Conservation (phyloP, 495 filamentous ascomycete genomes). For the Peziza echinospora region DNA sequence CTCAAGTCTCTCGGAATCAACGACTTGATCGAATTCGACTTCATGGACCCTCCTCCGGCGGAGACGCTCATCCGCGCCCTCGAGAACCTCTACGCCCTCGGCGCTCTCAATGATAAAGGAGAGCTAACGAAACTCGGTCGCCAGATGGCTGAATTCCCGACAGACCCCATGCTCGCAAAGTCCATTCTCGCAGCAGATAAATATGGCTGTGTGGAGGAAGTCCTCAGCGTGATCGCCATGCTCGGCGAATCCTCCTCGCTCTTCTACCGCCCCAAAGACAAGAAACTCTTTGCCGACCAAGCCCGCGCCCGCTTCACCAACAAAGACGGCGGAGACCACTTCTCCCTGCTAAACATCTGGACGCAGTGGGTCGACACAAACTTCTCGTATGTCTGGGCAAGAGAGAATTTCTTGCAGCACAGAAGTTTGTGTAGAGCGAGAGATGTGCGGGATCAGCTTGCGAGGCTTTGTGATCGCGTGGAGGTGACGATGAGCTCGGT, state of each 20-base stretch:
- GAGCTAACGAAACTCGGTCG: constrained; percentile 80
- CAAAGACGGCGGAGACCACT: constrained; percentile 79
- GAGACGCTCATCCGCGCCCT: constrained; percentile 79
- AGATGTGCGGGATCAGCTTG: constrained; percentile 83
- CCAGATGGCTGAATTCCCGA: constrained; percentile 93
- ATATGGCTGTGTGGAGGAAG: constrained; percentile 80
- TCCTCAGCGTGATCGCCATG: constrained; percentile 88
- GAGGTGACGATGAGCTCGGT: constrained; percentile 55
- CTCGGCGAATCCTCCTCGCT: constrained; percentile 69
- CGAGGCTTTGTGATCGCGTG: constrained; percentile 83
- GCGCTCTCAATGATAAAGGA: constrained; percentile 72
- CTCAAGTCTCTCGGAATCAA: constrained; percentile 86
- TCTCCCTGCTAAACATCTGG: constrained; percentile 86
- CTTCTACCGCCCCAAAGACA: constrained; percentile 93
- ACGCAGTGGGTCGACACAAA: constrained; percentile 92
- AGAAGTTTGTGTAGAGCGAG: constrained; percentile 65
- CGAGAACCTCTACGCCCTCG: constrained; percentile 80
- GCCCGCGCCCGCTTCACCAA: constrained; percentile 81
- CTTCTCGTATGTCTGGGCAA: constrained; percentile 70
- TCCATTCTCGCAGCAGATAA: constrained; percentile 74
- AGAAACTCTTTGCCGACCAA: constrained; percentile 86
- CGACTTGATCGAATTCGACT: constrained; percentile 84
- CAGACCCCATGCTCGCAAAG: constrained; percentile 82
- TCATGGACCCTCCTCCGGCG: constrained; percentile 82
- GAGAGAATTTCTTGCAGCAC: constrained; percentile 88